Conservation (phyloP, 2,329 filamentous ascomycete genomes). For the Hypoxylon sp. region DNA sequence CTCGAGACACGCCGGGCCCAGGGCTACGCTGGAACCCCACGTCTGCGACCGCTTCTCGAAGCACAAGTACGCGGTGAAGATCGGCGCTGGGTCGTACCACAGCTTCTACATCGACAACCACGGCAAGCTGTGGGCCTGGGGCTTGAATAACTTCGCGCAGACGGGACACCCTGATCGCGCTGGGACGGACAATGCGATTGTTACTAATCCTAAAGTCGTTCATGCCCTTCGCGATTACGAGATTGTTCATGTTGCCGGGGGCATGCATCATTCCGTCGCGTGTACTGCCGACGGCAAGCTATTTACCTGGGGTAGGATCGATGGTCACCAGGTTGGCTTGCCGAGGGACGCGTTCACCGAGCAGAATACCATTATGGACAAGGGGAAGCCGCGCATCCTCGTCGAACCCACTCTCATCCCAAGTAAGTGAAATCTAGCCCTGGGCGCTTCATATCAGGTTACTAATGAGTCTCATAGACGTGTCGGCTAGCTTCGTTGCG, state of each 20-base stretch:
- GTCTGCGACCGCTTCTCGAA: constrained; percentile 7
- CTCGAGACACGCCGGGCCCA: constrained; percentile 66
- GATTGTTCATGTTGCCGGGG: constrained; percentile 70
- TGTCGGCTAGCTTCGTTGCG: constrained; percentile 56
- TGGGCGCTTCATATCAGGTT: neutral
- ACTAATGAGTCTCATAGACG: constrained; percentile 9
- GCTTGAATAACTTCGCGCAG: constrained; percentile 89
- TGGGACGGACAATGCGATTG: constrained; percentile 51
- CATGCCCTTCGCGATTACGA: constrained; percentile 67
- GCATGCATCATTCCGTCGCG: constrained; percentile 78
- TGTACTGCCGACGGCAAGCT: constrained; percentile 70
- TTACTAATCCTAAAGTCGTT: constrained; percentile 70
- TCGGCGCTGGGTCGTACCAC: constrained; percentile 81
- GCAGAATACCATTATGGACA: constrained; percentile 72
- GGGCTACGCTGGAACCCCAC: constrained; percentile 27
- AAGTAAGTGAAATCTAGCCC: constrained; percentile 37
- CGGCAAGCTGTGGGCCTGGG: constrained; percentile 84
- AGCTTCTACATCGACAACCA: constrained; percentile 82
- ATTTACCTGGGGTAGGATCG: constrained; percentile 72
- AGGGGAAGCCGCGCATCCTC: constrained; percentile 76
- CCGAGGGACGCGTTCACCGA: constrained; percentile 65
- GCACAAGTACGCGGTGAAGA: constrained; percentile 61
- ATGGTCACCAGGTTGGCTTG: constrained; percentile 69
- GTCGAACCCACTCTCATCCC: constrained; percentile 56
- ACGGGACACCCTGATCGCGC: constrained; percentile 68